Conservation (phyloP, 2,329 filamentous ascomycete species). For the Neonectria hederae region DNA sequence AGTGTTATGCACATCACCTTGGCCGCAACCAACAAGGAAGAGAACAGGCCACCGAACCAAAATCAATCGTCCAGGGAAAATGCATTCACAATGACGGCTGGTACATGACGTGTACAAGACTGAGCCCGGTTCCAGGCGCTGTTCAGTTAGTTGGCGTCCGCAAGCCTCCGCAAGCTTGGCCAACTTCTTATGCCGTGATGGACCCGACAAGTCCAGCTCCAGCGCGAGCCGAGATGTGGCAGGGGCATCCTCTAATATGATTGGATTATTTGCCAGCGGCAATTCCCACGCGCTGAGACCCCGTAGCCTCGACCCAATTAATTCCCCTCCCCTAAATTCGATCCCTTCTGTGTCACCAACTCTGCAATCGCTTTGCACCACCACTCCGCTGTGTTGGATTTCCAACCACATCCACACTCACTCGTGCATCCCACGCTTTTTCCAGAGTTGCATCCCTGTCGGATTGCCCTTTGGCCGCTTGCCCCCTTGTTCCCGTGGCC, state of each 20-base stretch:
- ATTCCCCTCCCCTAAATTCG: neutral
- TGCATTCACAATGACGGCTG: neutral
- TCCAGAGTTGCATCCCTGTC: conserved; percentile 4
- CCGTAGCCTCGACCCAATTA: neutral
- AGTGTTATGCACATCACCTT: neutral
- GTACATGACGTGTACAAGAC: neutral
- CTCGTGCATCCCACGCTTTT: neutral
- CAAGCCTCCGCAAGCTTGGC: conserved; percentile 16
- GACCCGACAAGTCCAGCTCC: neutral
- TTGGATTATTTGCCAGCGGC: neutral
- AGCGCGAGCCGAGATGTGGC: too few species aligned
- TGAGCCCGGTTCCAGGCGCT: conserved; percentile 11
- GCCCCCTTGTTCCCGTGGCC: conserved; percentile 14
- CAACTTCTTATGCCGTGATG: conserved; percentile 11
- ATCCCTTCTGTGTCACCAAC: neutral
- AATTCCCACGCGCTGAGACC: neutral
- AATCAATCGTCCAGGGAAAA: too few species aligned
- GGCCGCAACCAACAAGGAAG: neutral
- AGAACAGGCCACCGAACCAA: too few species aligned
- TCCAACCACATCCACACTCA: neutral
- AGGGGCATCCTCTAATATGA: neutral
- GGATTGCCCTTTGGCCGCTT: neutral
- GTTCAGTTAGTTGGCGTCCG: conserved; percentile 1
- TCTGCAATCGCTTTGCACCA: neutral
- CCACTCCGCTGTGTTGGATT: neutral